Evolutionary conservation across 208 protist species (phyloP).

Genomic region (Leishmania braziliensis): DNA sequence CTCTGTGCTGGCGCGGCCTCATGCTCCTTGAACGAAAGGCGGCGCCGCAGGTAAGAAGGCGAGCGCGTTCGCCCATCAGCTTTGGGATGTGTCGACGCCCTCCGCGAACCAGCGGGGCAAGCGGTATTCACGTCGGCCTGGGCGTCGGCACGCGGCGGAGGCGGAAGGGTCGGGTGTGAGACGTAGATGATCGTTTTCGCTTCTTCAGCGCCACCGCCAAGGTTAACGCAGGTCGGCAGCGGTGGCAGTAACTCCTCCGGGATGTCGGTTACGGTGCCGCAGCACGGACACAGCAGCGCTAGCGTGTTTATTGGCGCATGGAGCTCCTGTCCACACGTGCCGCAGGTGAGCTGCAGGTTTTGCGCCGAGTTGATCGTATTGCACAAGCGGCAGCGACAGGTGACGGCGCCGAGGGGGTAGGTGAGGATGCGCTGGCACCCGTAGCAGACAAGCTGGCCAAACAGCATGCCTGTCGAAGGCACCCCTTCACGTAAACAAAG

Average conservation of each 20-base stretch:
- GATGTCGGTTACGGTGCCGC: constrained; percentile 76
- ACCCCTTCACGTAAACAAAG: background rate
- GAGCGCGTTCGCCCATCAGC: background rate
- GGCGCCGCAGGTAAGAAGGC: background rate
- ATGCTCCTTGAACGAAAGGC: constrained; percentile 1
- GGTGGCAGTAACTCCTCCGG: constrained; percentile 63
- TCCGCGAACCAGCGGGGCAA: background rate
- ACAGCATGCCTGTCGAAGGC: constrained; percentile 35
- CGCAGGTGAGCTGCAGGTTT: constrained; percentile 55
- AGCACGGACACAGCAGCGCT: constrained; percentile 72
- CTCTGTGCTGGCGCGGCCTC: background rate
- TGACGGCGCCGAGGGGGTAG: constrained; percentile 70
- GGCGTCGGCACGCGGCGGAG: background rate
- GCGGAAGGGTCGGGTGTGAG: constrained; percentile 42
- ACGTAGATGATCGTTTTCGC: constrained; percentile 64
- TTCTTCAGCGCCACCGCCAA: constrained; percentile 24
- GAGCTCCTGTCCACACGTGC: constrained; percentile 42
- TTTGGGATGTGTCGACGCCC: background rate
- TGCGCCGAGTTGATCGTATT: constrained; percentile 65
- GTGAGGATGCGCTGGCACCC: constrained; percentile 72
- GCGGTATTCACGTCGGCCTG: background rate
- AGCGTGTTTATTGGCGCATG: constrained; percentile 81
- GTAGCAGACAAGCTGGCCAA: constrained; percentile 68
- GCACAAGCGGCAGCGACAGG: constrained; percentile 79
- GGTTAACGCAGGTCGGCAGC: constrained; percentile 39